Evolutionary conservation across 2,329 filamentous ascomycete species (phyloP).

Genomic region (Gnomoniopsis sp.): DNA sequence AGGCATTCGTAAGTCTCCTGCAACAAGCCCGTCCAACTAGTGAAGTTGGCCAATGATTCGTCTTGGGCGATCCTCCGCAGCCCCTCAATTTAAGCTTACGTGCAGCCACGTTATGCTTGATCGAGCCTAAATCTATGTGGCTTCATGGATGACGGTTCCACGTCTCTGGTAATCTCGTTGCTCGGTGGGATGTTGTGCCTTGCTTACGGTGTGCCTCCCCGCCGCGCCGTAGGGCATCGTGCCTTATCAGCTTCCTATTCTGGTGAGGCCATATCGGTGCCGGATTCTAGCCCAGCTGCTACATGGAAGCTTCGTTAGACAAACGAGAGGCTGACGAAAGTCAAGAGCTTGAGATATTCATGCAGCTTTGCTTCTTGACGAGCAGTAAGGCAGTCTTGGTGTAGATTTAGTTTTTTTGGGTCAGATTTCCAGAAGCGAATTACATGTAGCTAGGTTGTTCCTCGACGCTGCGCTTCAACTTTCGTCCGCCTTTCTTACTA

Average conservation of each 20-base stretch:
- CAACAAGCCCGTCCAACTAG: background rate
- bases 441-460: constrained; percentile 11
- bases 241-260: constrained; percentile 7
- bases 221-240: background rate
- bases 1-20: constrained; percentile 12
- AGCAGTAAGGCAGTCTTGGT: background rate
- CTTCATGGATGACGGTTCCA: background rate
- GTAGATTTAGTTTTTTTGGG: background rate
- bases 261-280: constrained; percentile 2
- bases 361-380: background rate
- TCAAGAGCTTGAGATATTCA: background rate
- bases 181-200: constrained; percentile 17
- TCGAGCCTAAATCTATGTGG: background rate
- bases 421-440: background rate
- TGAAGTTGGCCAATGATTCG: background rate
- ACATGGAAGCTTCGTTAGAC: too few relatives aligned
- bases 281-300: constrained; percentile 1
- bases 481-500: constrained; percentile 1
- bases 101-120: constrained; percentile 14
- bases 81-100: constrained; percentile 15
- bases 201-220: constrained; percentile 7
- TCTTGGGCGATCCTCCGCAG: background rate
- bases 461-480: background rate
- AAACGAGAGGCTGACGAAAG: constrained; percentile 17
- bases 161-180: background rate